phyloP scores from a whole-genome alignment of 2,329 filamentous ascomycete genomes.

The Penicillium capsulatum region DNA sequence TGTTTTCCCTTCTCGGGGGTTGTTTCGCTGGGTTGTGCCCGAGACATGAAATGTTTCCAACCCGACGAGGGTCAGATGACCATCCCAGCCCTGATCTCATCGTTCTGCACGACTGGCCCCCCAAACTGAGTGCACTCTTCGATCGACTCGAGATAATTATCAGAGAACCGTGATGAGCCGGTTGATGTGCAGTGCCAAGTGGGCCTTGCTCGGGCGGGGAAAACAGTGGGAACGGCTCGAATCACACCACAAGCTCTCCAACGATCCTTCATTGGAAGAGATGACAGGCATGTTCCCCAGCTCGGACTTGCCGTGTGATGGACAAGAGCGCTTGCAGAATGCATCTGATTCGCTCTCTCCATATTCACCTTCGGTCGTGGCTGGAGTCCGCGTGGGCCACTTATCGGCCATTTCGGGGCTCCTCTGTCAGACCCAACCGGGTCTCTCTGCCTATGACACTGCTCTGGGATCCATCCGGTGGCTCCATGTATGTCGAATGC shows the following conservation, averaged over 20 bases:
- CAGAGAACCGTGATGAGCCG: constrained; percentile 3
- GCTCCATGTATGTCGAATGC: too few relatives aligned
- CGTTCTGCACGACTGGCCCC: too few relatives aligned
- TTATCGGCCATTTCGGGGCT: constrained; percentile 8
- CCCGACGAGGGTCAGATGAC: constrained; percentile 13
- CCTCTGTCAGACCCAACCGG: background rate
- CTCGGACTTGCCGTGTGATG: constrained; percentile 19
- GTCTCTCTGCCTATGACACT: background rate
- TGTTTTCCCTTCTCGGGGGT: constrained; percentile 6
- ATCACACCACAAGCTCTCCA: constrained; percentile 1
- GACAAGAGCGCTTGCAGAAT: constrained; percentile 30
- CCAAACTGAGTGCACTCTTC: background rate
- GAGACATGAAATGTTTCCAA: constrained; percentile 13
- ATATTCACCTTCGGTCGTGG: constrained; percentile 11
- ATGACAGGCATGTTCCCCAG: constrained; percentile 1
- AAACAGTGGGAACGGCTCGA: constrained; percentile 2
- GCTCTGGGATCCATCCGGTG: background rate
- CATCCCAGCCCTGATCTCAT: constrained; percentile 10
- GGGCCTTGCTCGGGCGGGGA: constrained; percentile 4
- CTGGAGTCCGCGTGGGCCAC: constrained; percentile 13
- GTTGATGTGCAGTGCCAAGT: constrained; percentile 9
- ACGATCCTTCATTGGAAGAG: background rate
- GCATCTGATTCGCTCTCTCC: constrained; percentile 21
- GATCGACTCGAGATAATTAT: background rate
- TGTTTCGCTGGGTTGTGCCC: constrained; percentile 5